phyloP scores from a whole-genome alignment of 169 alveolate genomes.

The Cryptosporidium bovis region DNA sequence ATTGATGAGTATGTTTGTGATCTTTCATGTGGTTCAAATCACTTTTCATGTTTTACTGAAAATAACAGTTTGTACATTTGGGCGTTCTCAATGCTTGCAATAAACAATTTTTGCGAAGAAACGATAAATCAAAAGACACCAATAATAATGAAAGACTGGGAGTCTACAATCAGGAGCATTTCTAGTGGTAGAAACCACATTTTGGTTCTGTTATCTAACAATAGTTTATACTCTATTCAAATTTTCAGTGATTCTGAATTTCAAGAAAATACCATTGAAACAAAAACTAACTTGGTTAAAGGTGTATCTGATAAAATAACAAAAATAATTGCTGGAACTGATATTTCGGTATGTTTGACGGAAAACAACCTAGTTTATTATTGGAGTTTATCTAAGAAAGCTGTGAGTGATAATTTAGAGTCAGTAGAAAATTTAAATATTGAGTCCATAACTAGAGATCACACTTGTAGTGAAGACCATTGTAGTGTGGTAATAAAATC shows the following conservation, averaged over 20 bases:
- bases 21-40: slow-evolving; percentile 57
- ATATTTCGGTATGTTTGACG: slow-evolving; percentile 23
- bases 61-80: slow-evolving; percentile 33
- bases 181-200: slow-evolving; percentile 46
- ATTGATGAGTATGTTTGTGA: slow-evolving; percentile 40
- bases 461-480: background rate
- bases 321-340: slow-evolving; percentile 33
- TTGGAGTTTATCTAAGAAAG: background rate
- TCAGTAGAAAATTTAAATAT: background rate
- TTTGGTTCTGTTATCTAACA: slow-evolving; percentile 39
- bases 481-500: slow-evolving; percentile 1
- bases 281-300: background rate
- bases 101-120: background rate
- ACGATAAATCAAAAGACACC: slow-evolving; percentile 6
- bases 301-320: slow-evolving; percentile 24
- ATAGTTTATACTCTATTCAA: slow-evolving; percentile 25
- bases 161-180: slow-evolving; percentile 26
- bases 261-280: background rate
- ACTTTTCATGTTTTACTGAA: slow-evolving; percentile 51
- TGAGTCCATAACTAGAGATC: slow-evolving; percentile 8
- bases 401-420: background rate
- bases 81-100: background rate
- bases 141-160: slow-evolving; percentile 19
- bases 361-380: slow-evolving; percentile 24
- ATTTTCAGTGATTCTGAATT: background rate